phyloP scores from a whole-genome alignment of 805 yeast genomes.

The Sungouiella thailandica region DNA sequence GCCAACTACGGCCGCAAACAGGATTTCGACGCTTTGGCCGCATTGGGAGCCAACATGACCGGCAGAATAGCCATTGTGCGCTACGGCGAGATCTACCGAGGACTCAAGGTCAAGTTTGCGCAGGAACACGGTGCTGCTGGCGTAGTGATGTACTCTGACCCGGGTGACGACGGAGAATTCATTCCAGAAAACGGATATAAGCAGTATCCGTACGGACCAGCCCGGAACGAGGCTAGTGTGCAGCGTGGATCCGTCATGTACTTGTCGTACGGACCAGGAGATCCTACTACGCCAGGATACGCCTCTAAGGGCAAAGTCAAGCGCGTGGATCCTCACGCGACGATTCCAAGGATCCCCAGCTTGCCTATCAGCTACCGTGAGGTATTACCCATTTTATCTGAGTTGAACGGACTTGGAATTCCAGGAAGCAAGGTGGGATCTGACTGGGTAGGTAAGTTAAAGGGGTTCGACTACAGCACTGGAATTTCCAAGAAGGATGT shows the following conservation, averaged over 20 bases:
- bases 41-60: slow-evolving; percentile 2
- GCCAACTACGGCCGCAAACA: slow-evolving; percentile 8
- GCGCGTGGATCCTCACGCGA: slow-evolving; percentile 3
- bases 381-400: slow-evolving; percentile 3
- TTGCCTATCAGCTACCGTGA: slow-evolving; percentile 8
- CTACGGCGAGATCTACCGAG: slow-evolving; percentile 7
- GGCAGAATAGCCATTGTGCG: slow-evolving; percentile 7
- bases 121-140: slow-evolving; percentile 6
- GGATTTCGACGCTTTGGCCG: slow-evolving; percentile 3
- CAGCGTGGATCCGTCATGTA: slow-evolving; percentile 8
- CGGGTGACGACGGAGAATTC: slow-evolving; percentile 8
- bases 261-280: slow-evolving; percentile 7
- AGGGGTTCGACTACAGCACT: slow-evolving; percentile 5
- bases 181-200: slow-evolving; percentile 6
- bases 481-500: slow-evolving; percentile 3
- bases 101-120: slow-evolving; percentile 9
- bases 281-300: slow-evolving; percentile 8
- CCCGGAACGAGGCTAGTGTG: slow-evolving; percentile 5
- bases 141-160: slow-evolving; percentile 7
- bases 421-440: slow-evolving; percentile 1
- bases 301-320: slow-evolving; percentile 3
- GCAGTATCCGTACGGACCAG: slow-evolving; percentile 7
- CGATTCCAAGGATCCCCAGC: slow-evolving; percentile 7
- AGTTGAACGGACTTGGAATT: slow-evolving; percentile 5
- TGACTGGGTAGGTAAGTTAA: slow-evolving; percentile 7